phyloP scores from a whole-genome alignment of 2,329 filamentous ascomycete genomes.

The Fusarium decemcellulare region DNA sequence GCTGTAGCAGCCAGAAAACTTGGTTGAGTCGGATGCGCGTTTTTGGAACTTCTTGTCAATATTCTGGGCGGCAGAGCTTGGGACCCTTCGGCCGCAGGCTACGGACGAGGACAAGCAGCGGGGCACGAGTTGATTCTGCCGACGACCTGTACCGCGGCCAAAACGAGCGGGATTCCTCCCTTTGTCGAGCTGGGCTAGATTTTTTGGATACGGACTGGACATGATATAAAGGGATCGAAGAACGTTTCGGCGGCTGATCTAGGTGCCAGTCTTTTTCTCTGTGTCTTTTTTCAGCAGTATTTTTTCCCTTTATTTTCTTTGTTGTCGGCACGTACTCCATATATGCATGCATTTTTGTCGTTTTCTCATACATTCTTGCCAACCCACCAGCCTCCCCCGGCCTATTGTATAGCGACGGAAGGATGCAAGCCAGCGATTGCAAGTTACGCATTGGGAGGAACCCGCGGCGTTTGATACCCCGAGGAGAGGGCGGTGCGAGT shows the following conservation, averaged over 20 bases:
- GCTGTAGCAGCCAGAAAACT: constrained; percentile 8
- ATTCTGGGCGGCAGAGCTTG: constrained; percentile 47
- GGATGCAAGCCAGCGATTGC: constrained; percentile 34
- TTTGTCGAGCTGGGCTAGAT: constrained; percentile 42
- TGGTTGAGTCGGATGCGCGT: constrained; percentile 39
- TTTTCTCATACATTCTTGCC: constrained; percentile 31
- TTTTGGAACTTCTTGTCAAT: constrained; percentile 55
- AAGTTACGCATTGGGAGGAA: constrained; percentile 37
- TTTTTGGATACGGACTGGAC: constrained; percentile 38
- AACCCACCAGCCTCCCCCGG: neutral
- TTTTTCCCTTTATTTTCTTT: constrained; percentile 31
- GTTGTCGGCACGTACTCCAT: constrained; percentile 41
- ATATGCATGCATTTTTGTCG: constrained; percentile 34
- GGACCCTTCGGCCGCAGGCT: constrained; percentile 37
- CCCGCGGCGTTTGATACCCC: constrained; percentile 32
- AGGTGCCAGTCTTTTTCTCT: constrained; percentile 36
- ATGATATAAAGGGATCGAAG: constrained; percentile 30
- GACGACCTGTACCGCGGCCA: constrained; percentile 19
- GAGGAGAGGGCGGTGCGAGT: constrained; percentile 33
- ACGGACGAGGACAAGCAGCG: constrained; percentile 36
- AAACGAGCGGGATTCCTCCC: constrained; percentile 31
- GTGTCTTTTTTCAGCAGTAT: constrained; percentile 32
- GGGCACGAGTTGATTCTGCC: constrained; percentile 26
- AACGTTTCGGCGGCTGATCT: constrained; percentile 34
- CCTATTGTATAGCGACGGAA: constrained; percentile 28